These are phyloP conservation scores for Gynostemma pentaphyllum DNA, from an alignment of 306 rosid species.

Conservation along the genomic window DNA sequence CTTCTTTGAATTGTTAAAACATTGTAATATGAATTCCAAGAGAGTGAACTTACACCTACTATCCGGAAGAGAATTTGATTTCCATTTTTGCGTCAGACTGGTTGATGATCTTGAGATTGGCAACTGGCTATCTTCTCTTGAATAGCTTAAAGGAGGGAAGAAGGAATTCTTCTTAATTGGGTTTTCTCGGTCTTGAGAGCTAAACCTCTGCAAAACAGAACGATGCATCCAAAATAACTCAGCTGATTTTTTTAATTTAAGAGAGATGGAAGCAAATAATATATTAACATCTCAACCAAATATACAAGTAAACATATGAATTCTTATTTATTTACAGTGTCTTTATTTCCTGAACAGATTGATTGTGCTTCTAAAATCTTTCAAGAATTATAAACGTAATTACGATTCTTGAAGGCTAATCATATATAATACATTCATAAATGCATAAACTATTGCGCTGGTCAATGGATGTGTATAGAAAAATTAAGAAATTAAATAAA, in stretches of 20 bases:
- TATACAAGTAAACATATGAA: background rate
- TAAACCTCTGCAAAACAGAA: slow-evolving; percentile 39
- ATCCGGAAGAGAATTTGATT: slow-evolving; percentile 39
- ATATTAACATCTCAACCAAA: background rate
- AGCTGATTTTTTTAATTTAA: background rate
- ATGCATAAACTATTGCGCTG: background rate
- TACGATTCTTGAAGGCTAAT: background rate
- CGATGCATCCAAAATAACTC: slow-evolving; percentile 10
- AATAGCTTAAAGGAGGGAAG: slow-evolving; percentile 43
- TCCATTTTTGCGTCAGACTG: slow-evolving; percentile 63
- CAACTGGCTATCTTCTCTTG: slow-evolving; percentile 71
- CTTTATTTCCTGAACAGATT: too few relatives aligned
- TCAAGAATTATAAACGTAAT: background rate
- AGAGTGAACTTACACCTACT: slow-evolving; percentile 46
- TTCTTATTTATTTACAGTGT: background rate
- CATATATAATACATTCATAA: background rate
- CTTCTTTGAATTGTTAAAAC: background rate
- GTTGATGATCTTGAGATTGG: slow-evolving; percentile 58
- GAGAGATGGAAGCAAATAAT: background rate
- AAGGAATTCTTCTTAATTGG: slow-evolving; percentile 44
- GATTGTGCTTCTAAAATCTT: background rate
- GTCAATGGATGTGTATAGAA: background rate
- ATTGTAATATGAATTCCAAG: slow-evolving; percentile 9
- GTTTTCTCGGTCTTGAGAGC: slow-evolving; percentile 78
- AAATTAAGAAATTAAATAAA: background rate